These are phyloP conservation scores for Carex sylvatica DNA, from an alignment of 202 grass and related monocot genomes.

Conservation along the genomic window DNA sequence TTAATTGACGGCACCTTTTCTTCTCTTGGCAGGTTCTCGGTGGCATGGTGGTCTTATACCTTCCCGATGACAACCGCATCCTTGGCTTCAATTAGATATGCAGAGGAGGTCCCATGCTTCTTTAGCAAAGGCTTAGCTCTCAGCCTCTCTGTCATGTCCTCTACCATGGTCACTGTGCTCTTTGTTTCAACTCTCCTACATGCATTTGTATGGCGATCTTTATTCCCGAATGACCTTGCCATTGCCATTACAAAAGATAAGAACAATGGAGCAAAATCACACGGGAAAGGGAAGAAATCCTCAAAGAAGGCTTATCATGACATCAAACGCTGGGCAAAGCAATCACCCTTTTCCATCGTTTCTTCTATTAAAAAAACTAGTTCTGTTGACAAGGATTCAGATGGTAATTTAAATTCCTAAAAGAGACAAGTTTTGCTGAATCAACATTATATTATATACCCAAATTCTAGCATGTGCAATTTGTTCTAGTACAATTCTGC, in stretches of 20 bases:
- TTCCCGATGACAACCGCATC: conserved; percentile 98
- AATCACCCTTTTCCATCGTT: conserved; percentile 70
- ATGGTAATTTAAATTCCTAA: conserved; percentile 40
- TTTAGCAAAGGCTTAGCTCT: conserved; percentile 72
- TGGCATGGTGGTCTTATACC: conserved; percentile 98
- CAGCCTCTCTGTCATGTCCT: conserved; percentile 82
- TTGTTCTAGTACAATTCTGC: not conserved
- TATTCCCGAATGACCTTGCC: conserved; percentile 94
- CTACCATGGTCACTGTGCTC: conserved; percentile 90
- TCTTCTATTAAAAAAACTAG: conserved; percentile 73
- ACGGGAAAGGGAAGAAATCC: conserved; percentile 49
- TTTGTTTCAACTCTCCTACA: conserved; percentile 82
- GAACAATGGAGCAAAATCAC: conserved; percentile 29
- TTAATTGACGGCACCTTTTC: not conserved
- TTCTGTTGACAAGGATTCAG: conserved; percentile 64
- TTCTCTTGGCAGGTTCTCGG: conserved; percentile 54
- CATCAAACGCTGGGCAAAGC: conserved; percentile 89
- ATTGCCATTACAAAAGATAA: conserved; percentile 88
- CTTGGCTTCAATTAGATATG: conserved; percentile 76
- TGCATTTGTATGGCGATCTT: conserved; percentile 71
- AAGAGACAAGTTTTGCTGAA: not conserved
- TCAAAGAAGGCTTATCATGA: conserved; percentile 45
- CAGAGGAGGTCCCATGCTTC: conserved; percentile 81
- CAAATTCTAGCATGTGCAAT: not conserved
- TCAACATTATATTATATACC: not conserved